These are phyloP conservation scores for Macroventuria anomochaeta DNA, from an alignment of 2,329 filamentous ascomycete genomes.

Conservation along the genomic window DNA sequence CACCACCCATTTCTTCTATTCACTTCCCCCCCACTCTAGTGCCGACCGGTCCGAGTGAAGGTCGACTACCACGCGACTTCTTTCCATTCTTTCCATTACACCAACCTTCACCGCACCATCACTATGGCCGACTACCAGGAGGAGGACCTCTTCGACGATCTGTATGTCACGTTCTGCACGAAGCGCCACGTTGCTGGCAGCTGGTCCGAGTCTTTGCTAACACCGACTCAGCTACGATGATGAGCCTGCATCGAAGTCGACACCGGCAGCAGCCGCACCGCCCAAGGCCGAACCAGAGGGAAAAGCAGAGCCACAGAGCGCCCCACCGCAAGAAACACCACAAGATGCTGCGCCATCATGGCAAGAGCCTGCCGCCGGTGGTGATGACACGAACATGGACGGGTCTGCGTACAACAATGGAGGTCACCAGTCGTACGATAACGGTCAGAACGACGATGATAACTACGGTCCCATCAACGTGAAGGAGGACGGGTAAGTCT, in stretches of 20 bases:
- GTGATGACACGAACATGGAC: slow-evolving; percentile 42
- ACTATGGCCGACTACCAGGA: slow-evolving; percentile 71
- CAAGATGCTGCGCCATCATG: slow-evolving; percentile 27
- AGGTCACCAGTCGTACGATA: slow-evolving; percentile 40
- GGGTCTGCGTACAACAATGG: slow-evolving; percentile 39
- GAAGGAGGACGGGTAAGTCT: slow-evolving; percentile 89
- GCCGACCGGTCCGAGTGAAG: neutral
- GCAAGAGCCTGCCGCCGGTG: slow-evolving; percentile 26
- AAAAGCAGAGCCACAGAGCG: slow-evolving; percentile 25
- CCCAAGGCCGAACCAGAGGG: slow-evolving; percentile 32
- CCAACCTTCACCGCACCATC: neutral
- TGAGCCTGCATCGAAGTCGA: slow-evolving; percentile 43
- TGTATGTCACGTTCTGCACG: slow-evolving; percentile 65
- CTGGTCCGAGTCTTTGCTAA: slow-evolving; percentile 16
- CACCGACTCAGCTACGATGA: slow-evolving; percentile 49
- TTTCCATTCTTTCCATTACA: neutral
- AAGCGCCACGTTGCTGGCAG: neutral
- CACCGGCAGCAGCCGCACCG: slow-evolving; percentile 28
- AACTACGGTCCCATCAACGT: slow-evolving; percentile 67
- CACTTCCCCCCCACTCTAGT: neutral
- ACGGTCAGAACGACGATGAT: slow-evolving; percentile 46
- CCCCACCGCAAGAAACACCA: slow-evolving; percentile 25
- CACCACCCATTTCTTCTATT: neutral
- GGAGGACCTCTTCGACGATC: slow-evolving; percentile 93
- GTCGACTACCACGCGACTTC: neutral